A percentile compares a stretch with the other conserved stretches of the same genome.
Conservation (phyloP, 129 eudicot genomes). For the Helichrysum umbraculigerum region DNA sequence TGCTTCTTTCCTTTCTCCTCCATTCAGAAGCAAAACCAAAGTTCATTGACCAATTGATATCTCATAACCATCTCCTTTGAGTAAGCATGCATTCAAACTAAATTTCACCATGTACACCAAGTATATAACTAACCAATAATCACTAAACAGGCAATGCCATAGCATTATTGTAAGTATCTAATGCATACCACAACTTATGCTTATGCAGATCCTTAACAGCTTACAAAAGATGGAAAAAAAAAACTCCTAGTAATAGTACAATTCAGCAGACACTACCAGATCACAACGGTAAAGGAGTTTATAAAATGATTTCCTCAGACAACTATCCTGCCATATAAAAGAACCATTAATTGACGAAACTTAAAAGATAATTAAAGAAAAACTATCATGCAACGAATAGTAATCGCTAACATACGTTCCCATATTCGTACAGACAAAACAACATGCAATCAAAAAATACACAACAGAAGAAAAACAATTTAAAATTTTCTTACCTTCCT, state of each 20-base stretch:
- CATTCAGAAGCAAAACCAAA: neutral
- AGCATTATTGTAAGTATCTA: neutral
- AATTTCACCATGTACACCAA: neutral
- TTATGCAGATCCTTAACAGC: slow-evolving; percentile 16
- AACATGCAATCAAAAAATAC: slow-evolving; percentile 14
- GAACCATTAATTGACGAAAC: slow-evolving; percentile 2
- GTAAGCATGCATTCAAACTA: neutral
- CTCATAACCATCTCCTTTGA: neutral
- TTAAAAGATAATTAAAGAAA: neutral
- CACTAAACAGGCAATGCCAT: slow-evolving; percentile 3
- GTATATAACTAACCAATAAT: neutral
- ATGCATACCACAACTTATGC: slow-evolving; percentile 15
- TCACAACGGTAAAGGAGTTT: slow-evolving; percentile 15
- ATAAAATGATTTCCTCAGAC: neutral
- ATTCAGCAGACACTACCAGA: slow-evolving; percentile 13
- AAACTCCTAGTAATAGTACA: neutral
- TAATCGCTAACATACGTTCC: neutral
- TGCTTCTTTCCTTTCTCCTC: neutral
- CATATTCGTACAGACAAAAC: neutral
- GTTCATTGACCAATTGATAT: neutral
- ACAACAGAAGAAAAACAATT: slow-evolving; percentile 14
- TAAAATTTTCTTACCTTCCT: slow-evolving; percentile 55
- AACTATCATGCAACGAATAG: neutral
- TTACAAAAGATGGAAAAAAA: neutral
- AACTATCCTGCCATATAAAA: neutral